Percentiles rank a stretch among this genome's conserved stretches.
Evolutionary conservation across 192 early-diverging fungal species (phyloP).

Genomic region (Coemansia sp.): DNA sequence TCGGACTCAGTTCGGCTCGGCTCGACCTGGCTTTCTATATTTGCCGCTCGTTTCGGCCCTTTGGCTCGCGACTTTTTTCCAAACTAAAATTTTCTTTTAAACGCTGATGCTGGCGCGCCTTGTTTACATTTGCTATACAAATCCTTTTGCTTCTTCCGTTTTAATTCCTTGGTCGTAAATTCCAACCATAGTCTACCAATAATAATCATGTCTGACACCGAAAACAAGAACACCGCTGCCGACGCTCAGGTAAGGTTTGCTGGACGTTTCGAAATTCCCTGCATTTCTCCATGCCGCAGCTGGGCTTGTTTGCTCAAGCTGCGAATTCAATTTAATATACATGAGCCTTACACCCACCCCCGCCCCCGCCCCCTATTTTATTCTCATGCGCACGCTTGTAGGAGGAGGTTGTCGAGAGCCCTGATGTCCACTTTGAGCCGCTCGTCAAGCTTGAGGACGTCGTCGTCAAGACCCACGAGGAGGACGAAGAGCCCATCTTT

Average conservation of each 20-base stretch:
- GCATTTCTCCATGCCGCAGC: no score
- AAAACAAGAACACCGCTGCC: constrained; percentile 40
- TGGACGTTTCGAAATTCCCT: no score
- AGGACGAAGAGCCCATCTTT: constrained; percentile 90
- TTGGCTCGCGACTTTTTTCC: background rate
- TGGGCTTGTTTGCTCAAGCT: constrained; percentile 5
- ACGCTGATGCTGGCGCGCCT: background rate
- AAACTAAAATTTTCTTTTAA: background rate
- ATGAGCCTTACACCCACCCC: no score
- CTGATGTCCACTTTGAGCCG: constrained; percentile 95
- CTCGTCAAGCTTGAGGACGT: constrained; percentile 90
- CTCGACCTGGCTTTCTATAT: background rate
- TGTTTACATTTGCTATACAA: background rate
- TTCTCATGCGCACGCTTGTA: constrained; percentile 10
- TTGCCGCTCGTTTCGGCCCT: background rate
- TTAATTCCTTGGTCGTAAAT: background rate
- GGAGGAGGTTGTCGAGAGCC: constrained; percentile 78
- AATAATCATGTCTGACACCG: constrained; percentile 46
- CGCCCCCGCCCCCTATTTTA: background rate
- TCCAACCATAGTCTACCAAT: constrained; percentile 4
- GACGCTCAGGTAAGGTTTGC: constrained; percentile 51
- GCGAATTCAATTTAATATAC: background rate
- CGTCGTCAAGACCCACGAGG: constrained; percentile 92
- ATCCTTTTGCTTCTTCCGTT: background rate
- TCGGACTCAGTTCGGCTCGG: constrained; percentile 5